A percentile compares a stretch with the other conserved stretches of the same genome.
These are phyloP conservation scores for Acorus gramineus DNA, from an alignment of 106 monocot genomes.

Conservation along the genomic window DNA sequence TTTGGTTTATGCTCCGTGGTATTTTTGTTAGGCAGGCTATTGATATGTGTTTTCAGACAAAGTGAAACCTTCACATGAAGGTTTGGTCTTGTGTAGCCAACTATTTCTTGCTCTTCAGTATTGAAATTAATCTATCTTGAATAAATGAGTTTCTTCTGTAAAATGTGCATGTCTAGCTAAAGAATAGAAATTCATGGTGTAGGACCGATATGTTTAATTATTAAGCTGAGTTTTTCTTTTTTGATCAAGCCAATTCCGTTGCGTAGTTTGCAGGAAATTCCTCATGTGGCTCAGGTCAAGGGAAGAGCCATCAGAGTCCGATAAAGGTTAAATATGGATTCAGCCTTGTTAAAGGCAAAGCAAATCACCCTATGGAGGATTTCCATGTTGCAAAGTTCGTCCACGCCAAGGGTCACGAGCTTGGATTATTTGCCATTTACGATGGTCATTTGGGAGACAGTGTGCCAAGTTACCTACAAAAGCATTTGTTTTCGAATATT, in stretches of 20 bases:
- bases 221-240: slow-evolving; percentile 3
- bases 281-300: slow-evolving; percentile 41
- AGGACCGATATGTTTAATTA: no score
- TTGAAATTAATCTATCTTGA: no score
- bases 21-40: no score
- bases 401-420: slow-evolving; percentile 34
- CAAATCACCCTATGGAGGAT: slow-evolving; percentile 89
- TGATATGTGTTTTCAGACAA: no score
- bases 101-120: no score
- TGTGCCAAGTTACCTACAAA: slow-evolving; percentile 69
- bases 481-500: slow-evolving; percentile 73
- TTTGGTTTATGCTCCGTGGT: no score
- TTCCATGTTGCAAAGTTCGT: slow-evolving; percentile 65
- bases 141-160: no score
- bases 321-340: slow-evolving; percentile 55
- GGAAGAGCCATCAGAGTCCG: slow-evolving; percentile 36
- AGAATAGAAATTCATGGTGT: no score
- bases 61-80: no score
- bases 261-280: slow-evolving; percentile 33
- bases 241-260: neutral
- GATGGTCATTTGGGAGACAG: slow-evolving; percentile 80
- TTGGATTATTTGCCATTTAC: slow-evolving; percentile 78
- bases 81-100: no score
- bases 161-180: no score
- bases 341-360: slow-evolving; percentile 64